Evolutionary conservation across 2,329 filamentous ascomycete species (phyloP).

Genomic region (Neurospora sp.): DNA sequence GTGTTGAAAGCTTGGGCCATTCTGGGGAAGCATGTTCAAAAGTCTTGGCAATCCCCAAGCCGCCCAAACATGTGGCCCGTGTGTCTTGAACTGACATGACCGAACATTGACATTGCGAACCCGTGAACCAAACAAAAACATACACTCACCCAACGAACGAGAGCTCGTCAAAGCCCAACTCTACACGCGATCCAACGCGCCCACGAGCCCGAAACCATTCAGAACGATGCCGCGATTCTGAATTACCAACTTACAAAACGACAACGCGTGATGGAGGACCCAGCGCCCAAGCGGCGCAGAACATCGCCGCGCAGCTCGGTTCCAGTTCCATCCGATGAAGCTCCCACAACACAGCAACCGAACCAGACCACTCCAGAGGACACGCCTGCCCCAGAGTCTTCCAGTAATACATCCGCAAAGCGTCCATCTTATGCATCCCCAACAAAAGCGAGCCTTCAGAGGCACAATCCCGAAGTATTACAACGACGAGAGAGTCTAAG

Average conservation of each 20-base stretch:
- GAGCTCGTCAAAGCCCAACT: neutral
- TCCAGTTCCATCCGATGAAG: slow-evolving; percentile 21
- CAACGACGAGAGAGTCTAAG: slow-evolving; percentile 27
- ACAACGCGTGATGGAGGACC: slow-evolving; percentile 36
- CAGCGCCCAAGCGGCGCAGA: slow-evolving; percentile 54
- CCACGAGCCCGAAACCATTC: slow-evolving; percentile 2
- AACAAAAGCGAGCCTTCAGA: slow-evolving; percentile 52
- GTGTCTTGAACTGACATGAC: neutral
- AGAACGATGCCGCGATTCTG: slow-evolving; percentile 8
- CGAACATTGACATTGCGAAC: neutral
- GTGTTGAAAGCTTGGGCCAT: neutral
- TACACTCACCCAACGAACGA: slow-evolving; percentile 2
- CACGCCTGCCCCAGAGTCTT: slow-evolving; percentile 22
- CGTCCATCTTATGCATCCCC: slow-evolving; percentile 57
- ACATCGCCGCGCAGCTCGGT: slow-evolving; percentile 44
- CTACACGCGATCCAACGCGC: slow-evolving; percentile 11
- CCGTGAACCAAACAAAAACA: slow-evolving; percentile 8
- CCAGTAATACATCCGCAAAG: slow-evolving; percentile 15
- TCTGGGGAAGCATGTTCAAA: neutral
- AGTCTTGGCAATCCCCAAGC: neutral
- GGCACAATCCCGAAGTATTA: slow-evolving; percentile 49
- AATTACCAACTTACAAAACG: neutral
- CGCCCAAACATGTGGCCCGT: neutral
- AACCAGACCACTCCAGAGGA: slow-evolving; percentile 17
- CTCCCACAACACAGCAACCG: slow-evolving; percentile 6